phyloP scores from a whole-genome alignment of 2,329 filamentous ascomycete species.

The Fusarium sp. region DNA sequence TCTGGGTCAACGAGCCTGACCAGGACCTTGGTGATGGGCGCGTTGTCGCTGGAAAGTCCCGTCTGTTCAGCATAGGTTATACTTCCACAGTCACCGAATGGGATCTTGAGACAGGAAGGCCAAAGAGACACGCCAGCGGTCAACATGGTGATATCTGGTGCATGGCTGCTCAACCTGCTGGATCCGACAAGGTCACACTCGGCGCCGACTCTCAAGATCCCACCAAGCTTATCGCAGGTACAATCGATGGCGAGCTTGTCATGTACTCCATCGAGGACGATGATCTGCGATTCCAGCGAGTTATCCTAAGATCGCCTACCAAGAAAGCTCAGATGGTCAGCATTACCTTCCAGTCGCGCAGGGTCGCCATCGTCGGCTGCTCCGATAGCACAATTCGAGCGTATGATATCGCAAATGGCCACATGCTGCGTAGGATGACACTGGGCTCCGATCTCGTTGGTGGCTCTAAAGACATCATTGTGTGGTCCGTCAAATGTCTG shows the following conservation, averaged over 20 bases:
- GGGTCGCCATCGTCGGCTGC: slow-evolving; percentile 87
- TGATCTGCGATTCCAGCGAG: slow-evolving; percentile 81
- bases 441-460: slow-evolving; percentile 81
- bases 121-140: slow-evolving; percentile 84
- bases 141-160: slow-evolving; percentile 99
- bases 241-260: slow-evolving; percentile 89
- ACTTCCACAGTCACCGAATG: slow-evolving; percentile 94
- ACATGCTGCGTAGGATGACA: slow-evolving; percentile 82
- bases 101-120: slow-evolving; percentile 83
- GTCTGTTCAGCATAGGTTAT: slow-evolving; percentile 96
- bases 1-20: slow-evolving; percentile 89
- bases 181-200: slow-evolving; percentile 35
- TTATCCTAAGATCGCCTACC: slow-evolving; percentile 78
- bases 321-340: slow-evolving; percentile 92
- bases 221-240: slow-evolving; percentile 81
- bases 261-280: slow-evolving; percentile 87
- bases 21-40: slow-evolving; percentile 72
- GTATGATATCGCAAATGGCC: slow-evolving; percentile 84
- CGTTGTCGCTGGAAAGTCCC: slow-evolving; percentile 74
- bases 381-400: slow-evolving; percentile 96
- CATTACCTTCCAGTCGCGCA: slow-evolving; percentile 86
- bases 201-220: slow-evolving; percentile 49
- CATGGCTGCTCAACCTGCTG: slow-evolving; percentile 81
- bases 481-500: slow-evolving; percentile 93
- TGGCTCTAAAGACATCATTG: slow-evolving; percentile 84